Conservation (phyloP, 495 filamentous ascomycete species). For the Neurospora sublineolata region DNA sequence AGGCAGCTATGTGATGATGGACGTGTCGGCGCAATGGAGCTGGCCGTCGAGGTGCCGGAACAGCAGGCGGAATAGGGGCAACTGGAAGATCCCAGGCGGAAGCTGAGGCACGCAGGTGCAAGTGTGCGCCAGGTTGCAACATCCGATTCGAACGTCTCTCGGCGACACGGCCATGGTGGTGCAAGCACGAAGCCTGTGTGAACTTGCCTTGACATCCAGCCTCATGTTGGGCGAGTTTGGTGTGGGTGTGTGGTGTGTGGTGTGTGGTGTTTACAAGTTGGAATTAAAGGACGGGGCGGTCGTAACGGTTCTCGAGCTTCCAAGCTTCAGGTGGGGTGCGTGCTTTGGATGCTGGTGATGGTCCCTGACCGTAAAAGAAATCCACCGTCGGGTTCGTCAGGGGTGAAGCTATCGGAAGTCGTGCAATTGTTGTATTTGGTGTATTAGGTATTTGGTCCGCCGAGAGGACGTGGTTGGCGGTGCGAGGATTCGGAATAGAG, state of each 20-base stretch:
- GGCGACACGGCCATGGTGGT: conserved; percentile 4
- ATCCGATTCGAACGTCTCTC: conserved; percentile 9
- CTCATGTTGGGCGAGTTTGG: conserved; percentile 50
- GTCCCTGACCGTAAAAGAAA: conserved; percentile 9
- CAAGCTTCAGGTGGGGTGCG: conserved; percentile 17
- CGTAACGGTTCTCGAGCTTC: conserved; percentile 5
- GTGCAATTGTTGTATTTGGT: not conserved
- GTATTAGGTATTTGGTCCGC: not conserved
- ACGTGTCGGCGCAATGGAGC: conserved; percentile 5
- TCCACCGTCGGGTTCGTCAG: not conserved
- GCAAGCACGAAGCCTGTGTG: conserved; percentile 5
- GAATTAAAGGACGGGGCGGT: not conserved
- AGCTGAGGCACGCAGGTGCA: conserved; percentile 4
- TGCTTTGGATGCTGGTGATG: not conserved
- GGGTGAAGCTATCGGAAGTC: not conserved
- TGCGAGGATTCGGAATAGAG: not conserved
- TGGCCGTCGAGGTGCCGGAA: not conserved
- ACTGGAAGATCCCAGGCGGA: conserved; percentile 7
- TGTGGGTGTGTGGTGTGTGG: not conserved
- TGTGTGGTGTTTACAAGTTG: not conserved
- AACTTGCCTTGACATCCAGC: conserved; percentile 80
- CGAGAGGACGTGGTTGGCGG: not conserved
- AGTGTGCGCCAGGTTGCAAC: not conserved
- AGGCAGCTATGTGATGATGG: not conserved
- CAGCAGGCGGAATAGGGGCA: not conserved